Evolutionary conservation across 257 asterid species (phyloP).

Genomic region (Solanum tarapatanum): DNA sequence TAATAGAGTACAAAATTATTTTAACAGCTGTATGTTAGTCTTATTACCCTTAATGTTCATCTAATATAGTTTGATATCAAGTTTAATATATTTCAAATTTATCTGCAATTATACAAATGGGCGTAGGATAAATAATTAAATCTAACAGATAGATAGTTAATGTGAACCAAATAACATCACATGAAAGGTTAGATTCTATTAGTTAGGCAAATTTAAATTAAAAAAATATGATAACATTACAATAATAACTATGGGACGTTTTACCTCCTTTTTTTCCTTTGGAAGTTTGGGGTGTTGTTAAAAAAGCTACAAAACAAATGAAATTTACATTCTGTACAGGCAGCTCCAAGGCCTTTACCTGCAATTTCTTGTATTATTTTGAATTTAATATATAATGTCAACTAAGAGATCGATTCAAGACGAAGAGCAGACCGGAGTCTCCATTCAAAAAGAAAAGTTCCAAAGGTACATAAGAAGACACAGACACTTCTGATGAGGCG

Average conservation of each 20-base stretch:
- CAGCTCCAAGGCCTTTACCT: neutral
- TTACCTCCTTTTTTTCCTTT: neutral
- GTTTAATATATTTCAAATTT: neutral
- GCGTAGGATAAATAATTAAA: neutral
- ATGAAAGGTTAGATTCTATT: neutral
- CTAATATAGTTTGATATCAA: neutral
- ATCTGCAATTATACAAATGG: neutral
- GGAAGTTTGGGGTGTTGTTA: neutral
- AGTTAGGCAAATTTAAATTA: neutral
- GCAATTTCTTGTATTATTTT: neutral
- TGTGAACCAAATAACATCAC: neutral
- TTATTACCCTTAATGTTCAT: neutral
- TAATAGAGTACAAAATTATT: too few species aligned
- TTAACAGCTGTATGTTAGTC: neutral
- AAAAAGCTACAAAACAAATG: neutral
- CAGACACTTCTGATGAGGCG: constrained; percentile 32
- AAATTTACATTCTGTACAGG: neutral
- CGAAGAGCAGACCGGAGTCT: constrained; percentile 84
- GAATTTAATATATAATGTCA: constrained; percentile 8
- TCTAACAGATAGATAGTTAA: neutral
- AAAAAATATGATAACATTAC: neutral
- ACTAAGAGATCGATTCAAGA: constrained; percentile 52
- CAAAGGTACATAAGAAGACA: constrained; percentile 51
- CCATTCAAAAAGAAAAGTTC: constrained; percentile 86
- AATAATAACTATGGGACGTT: neutral